Evolutionary conservation across 2,329 filamentous ascomycete species (phyloP), one percentile per base, ranked within the genome.

Genomic region (Talaromyces atroroseus): DNA sequence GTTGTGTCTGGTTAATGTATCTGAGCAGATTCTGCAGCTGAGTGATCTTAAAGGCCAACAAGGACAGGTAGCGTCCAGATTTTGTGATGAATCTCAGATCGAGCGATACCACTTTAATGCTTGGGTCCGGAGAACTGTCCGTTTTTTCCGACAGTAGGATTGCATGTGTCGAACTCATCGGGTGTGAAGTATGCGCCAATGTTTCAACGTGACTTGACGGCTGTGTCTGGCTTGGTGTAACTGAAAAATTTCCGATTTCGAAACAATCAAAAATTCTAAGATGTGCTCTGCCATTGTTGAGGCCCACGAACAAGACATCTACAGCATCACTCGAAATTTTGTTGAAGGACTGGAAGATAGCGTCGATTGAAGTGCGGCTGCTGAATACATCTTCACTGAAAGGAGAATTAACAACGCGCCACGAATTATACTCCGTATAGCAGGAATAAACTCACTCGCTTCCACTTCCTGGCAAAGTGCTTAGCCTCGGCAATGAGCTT

Each of bases 261-360:
- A 95, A 90, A 5, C 88, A 92, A 69, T 95, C 88, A 68, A 92
- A 92, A 49, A 95, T 90, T 63, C 85, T 89, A 18, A 95, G 77
- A 66, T 92, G 87, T 12, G 95, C 78, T 18, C 77, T 80, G 8
- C 88, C 88, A 60, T 89, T 82, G 56, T 82, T 81, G 3, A 86
- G 88, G 4, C 88, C 89, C 2, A 89, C 81, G 5, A 92, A 76
- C 75, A 95, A 85, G 61, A 92, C 82, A 68, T 92, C 88, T 45
- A 94, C 85, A n/a, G 84, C 80, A 61, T 90, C 85, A 60, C 85
- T 84, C 51, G 89, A 83, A 52, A 83, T 82, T 36, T 83, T 79
- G 58, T 83, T 80, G 32, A 80, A 78, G 0, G 81, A 76, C 54
- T 83, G 82, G 62, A 90, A 89, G 24, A 89, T 79, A 36, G 86